Evolutionary conservation across 2,329 filamentous ascomycete species (phyloP).

Genomic region (Beauveria caledonica): DNA sequence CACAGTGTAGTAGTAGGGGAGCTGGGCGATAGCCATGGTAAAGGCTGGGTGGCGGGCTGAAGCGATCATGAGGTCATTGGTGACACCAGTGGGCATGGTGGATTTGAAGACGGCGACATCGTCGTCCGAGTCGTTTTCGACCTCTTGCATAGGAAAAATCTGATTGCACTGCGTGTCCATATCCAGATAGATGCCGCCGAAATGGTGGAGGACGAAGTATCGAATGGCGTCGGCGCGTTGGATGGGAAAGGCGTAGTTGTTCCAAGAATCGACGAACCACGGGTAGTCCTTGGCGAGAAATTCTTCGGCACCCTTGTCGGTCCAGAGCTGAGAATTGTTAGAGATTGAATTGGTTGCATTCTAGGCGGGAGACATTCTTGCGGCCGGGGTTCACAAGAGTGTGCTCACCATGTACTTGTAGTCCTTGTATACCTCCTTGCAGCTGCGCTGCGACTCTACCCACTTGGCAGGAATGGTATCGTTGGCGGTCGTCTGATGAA

Average conservation of each 20-base stretch:
- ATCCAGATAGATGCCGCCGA: slow-evolving; percentile 67
- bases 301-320: slow-evolving; percentile 55
- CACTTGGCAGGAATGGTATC: slow-evolving; percentile 59
- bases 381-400: not conserved
- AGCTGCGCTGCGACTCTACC: slow-evolving; percentile 56
- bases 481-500: slow-evolving; percentile 68
- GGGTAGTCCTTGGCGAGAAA: slow-evolving; percentile 64
- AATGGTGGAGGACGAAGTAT: slow-evolving; percentile 66
- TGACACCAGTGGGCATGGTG: slow-evolving; percentile 69
- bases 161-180: slow-evolving; percentile 26
- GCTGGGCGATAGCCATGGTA: slow-evolving; percentile 55
- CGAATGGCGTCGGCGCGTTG: slow-evolving; percentile 65
- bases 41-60: slow-evolving; percentile 69
- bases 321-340: slow-evolving; percentile 52
- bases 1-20: slow-evolving; percentile 52
- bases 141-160: slow-evolving; percentile 20
- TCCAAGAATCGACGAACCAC: slow-evolving; percentile 64
- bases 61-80: slow-evolving; percentile 72
- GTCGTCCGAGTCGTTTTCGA: slow-evolving; percentile 17
- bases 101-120: slow-evolving; percentile 25
- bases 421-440: slow-evolving; percentile 57
- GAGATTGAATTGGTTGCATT: not conserved
- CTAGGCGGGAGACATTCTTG: not conserved
- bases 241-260: slow-evolving; percentile 61
- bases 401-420: slow-evolving; percentile 62